Conservation (phyloP, 2,329 filamentous ascomycete species). For the Teratosphaeria zuluensis region DNA sequence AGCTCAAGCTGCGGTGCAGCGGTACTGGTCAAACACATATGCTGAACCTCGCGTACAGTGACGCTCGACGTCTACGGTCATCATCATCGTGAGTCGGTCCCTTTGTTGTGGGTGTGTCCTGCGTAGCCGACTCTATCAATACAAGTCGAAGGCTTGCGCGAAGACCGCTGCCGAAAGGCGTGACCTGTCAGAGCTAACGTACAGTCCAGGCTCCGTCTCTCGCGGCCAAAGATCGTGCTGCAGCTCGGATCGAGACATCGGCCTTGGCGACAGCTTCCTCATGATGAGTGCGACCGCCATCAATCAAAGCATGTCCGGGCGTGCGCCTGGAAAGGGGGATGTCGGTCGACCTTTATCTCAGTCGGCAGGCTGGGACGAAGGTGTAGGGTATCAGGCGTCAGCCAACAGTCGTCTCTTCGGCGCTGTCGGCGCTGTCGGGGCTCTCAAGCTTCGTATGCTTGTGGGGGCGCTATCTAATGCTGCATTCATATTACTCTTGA, state of each 20-base stretch:
- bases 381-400: not conserved
- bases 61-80: not conserved
- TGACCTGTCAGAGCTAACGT: not conserved
- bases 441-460: not conserved
- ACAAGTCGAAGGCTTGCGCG: too few species aligned
- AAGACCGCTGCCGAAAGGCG: not conserved
- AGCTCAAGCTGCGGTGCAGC: constrained; percentile 43
- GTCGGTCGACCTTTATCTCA: not conserved
- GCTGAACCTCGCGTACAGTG: not conserved
- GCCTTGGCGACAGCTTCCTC: not conserved
- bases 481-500: not conserved
- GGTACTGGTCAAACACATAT: constrained; percentile 39
- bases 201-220: not conserved
- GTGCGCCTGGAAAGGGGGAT: not conserved
- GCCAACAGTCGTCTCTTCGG: not conserved
- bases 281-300: not conserved
- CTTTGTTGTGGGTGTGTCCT: not conserved
- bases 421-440: not conserved
- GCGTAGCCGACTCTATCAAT: not conserved
- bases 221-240: not conserved
- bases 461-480: not conserved
- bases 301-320: not conserved
- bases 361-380: not conserved
- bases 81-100: not conserved
- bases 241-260: not conserved